Evolutionary conservation across 2,329 filamentous ascomycete genomes (phyloP).

Genomic region (Geosmithia flava): DNA sequence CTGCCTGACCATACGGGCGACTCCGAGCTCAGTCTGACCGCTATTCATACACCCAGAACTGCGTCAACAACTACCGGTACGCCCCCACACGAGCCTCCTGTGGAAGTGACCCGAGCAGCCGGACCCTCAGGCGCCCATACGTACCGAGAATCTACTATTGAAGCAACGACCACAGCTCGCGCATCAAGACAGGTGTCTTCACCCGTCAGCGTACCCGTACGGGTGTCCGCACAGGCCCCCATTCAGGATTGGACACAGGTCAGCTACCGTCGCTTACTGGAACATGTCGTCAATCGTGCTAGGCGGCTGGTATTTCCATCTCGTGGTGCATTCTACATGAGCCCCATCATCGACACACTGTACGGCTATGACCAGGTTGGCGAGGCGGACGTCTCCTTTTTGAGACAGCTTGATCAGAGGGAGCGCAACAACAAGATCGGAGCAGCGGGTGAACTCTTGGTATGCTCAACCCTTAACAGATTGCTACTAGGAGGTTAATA

Average conservation of each 20-base stretch:
- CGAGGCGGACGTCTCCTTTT: conserved; percentile 6
- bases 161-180: background rate
- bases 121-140: no score
- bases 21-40: no score
- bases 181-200: background rate
- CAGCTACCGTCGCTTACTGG: background rate
- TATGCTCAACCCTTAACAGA: conserved; percentile 5
- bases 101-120: no score
- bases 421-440: conserved; percentile 11
- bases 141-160: no score
- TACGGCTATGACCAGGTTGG: no score
- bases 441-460: conserved; percentile 11
- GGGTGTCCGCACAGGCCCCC: background rate
- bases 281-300: background rate
- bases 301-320: background rate
- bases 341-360: background rate
- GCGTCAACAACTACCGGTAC: no score
- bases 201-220: background rate
- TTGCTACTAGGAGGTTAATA: no score
- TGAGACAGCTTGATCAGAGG: conserved; percentile 6
- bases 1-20: no score
- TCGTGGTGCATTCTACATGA: background rate
- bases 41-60: no score
- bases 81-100: no score
- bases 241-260: background rate